A percentile compares a stretch with the other conserved stretches of the same genome.
These are phyloP conservation scores for Russula virescens DNA, from an alignment of 768 basidiomycete genomes.

Conservation along the genomic window DNA sequence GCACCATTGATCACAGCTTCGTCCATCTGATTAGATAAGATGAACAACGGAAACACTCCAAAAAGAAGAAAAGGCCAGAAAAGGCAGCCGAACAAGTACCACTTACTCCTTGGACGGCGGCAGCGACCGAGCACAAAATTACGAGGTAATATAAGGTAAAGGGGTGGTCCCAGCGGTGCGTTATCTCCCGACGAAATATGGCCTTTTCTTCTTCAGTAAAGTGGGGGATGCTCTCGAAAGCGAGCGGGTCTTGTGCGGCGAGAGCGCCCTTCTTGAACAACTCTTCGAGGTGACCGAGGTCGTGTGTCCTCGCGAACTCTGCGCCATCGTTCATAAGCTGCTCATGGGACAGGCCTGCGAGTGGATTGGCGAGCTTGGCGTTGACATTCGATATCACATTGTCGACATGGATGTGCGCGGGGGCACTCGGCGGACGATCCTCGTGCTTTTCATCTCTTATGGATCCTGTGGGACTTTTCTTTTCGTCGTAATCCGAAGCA, in stretches of 20 bases:
- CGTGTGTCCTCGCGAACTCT: conserved; percentile 46
- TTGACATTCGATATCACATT: conserved; percentile 38
- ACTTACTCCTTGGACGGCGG: conserved; percentile 63
- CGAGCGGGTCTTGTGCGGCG: conserved; percentile 60
- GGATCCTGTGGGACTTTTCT: no score
- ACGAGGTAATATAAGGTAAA: conserved; percentile 44
- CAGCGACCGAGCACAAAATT: conserved; percentile 61
- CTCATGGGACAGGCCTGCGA: conserved; percentile 53
- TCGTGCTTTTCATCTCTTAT: conserved; percentile 28
- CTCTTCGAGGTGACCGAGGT: conserved; percentile 34
- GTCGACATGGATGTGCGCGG: conserved; percentile 28
- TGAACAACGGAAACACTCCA: no score
- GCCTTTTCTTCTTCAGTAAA: conserved; percentile 42
- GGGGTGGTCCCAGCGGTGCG: conserved; percentile 47
- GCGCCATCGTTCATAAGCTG: conserved; percentile 56
- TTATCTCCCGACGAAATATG: conserved; percentile 41
- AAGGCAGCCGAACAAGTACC: conserved; percentile 43
- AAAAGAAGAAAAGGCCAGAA: conserved; percentile 63
- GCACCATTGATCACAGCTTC: conserved; percentile 54
- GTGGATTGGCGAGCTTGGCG: conserved; percentile 50
- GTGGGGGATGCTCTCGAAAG: conserved; percentile 36
- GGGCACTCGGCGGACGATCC: conserved; percentile 32
- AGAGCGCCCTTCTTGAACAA: conserved; percentile 65
- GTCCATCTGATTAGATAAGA: conserved; percentile 35
- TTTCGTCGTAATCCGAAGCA: conserved; percentile 1